Percentiles rank a stretch among this genome's conserved stretches.
Evolutionary conservation across 129 eudicot species (phyloP).

Genomic region (Erigeron canadensis): DNA sequence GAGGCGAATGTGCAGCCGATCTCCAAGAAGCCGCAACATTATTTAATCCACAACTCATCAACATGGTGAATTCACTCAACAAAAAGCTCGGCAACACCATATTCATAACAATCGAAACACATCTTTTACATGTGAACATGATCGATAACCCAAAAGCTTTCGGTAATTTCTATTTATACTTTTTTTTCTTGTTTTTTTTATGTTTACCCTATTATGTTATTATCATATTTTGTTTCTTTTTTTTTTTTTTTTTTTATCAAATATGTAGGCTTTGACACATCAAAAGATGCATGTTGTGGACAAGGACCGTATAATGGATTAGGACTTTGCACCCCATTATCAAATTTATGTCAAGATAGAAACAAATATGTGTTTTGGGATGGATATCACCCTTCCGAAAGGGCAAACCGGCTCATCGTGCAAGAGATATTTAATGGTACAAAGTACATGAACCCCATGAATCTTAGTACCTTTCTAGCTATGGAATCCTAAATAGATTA

Average conservation of each 20-base stretch:
- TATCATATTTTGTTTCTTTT: too few species aligned
- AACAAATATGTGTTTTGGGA: constrained; percentile 66
- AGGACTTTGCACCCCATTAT: constrained; percentile 64
- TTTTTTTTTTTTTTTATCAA: too few species aligned
- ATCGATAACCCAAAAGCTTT: constrained; percentile 50
- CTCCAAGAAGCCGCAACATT: constrained; percentile 51
- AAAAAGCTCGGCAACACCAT: constrained; percentile 40
- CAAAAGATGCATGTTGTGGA: constrained; percentile 71
- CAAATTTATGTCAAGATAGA: constrained; percentile 56
- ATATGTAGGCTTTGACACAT: constrained; percentile 57
- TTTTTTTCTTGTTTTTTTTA: not conserved
- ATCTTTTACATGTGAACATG: constrained; percentile 48
- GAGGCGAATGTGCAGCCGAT: constrained; percentile 61
- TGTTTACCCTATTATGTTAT: not conserved
- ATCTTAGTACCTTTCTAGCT: constrained; percentile 50
- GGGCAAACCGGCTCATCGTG: constrained; percentile 56
- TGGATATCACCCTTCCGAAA: constrained; percentile 65
- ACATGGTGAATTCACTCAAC: constrained; percentile 47
- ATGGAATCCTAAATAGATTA: constrained; percentile 34
- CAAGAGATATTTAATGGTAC: constrained; percentile 45
- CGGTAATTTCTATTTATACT: constrained; percentile 33
- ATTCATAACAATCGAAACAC: constrained; percentile 54
- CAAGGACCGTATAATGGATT: constrained; percentile 74
- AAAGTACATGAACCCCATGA: constrained; percentile 54
- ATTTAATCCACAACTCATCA: constrained; percentile 53